Base-by-base conservation (phyloP, 1,284 basidiomycete species). In the Rhodofomes roseus region DNA sequence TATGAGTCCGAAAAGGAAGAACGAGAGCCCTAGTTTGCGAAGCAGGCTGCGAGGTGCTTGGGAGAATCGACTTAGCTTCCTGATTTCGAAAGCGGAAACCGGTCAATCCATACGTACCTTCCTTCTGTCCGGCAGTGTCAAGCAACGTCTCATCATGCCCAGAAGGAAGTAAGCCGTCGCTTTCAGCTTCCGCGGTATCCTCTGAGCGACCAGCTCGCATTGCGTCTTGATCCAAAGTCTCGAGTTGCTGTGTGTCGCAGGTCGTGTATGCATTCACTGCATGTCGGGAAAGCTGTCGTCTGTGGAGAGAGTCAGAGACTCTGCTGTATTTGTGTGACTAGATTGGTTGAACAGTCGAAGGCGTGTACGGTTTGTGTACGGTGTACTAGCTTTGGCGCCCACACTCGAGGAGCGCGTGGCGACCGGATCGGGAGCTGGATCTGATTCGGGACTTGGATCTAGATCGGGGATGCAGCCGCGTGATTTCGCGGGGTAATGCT, bases 1-100 rank as follows among this genome's bases (percentile, higher is more conserved):
- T 58, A 85, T 79, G 14, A 85, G 70, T 3, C 83, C 83, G 57
- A 85, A 85, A 27, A 84, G 69, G 67, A 85, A 84, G 72, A 85
- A 85, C 3, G 83, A 82, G 9, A 70, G 39, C 5, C 80, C 78
- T 2, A 80, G 69, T 41, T 72, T 74, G 36, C 74, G 39, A 0
- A 76, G 60, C 7, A 67, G 54, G 18, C 39, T 63, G 22, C 64
- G 65, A 40, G 20, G 48, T 5, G 11, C 39, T 59, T 27, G 34
- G n/a, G 22, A 18, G 2, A 54, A 4, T 11, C 4, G 22, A n/a
- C n/a, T n/a, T n/a, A n/a, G n/a, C n/a, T n/a, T n/a, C n/a, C n/a
- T 52, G 11, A 31, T 18, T 18, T 50, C 27, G 27, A 2, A 14
- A 34, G 4, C 20, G 18, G 20, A 25, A 16, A 7, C 3, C 11